These are phyloP conservation scores for Spergularia marina DNA, from an alignment of 148 eudicot genomes.

Conservation along the genomic window DNA sequence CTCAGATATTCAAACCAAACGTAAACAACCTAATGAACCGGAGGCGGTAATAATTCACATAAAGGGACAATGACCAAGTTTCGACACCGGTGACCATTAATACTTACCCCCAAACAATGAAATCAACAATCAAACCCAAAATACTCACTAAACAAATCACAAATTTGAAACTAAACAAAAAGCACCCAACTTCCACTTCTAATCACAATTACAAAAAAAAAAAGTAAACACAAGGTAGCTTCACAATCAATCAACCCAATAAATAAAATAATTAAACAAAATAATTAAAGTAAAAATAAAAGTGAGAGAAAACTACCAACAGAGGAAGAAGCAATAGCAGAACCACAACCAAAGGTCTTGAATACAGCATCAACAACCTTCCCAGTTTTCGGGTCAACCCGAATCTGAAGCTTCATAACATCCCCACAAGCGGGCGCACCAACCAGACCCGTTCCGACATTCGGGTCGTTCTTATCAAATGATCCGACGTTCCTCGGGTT, in stretches of 20 bases:
- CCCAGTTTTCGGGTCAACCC: constrained; percentile 72
- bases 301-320: constrained; percentile 42
- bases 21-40: too few relatives aligned
- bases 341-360: constrained; percentile 97
- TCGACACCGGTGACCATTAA: too few relatives aligned
- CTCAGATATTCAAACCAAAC: too few relatives aligned
- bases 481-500: constrained; percentile 93
- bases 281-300: background rate
- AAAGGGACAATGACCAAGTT: too few relatives aligned
- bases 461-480: constrained; percentile 78
- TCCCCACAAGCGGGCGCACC: constrained; percentile 99
- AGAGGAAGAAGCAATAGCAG: constrained; percentile 95
- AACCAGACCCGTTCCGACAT: constrained; percentile 90
- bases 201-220: too few relatives aligned
- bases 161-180: too few relatives aligned
- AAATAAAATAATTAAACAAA: background rate
- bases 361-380: constrained; percentile 82
- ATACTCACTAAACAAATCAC: too few relatives aligned
- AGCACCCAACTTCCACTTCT: too few relatives aligned
- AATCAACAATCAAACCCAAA: too few relatives aligned
- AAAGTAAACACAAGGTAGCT: too few relatives aligned
- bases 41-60: too few relatives aligned
- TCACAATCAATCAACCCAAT: background rate
- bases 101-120: too few relatives aligned
- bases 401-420: constrained; percentile 94